Conservation (phyloP, 164 flowering plant species). For the Berberis thunbergii region DNA sequence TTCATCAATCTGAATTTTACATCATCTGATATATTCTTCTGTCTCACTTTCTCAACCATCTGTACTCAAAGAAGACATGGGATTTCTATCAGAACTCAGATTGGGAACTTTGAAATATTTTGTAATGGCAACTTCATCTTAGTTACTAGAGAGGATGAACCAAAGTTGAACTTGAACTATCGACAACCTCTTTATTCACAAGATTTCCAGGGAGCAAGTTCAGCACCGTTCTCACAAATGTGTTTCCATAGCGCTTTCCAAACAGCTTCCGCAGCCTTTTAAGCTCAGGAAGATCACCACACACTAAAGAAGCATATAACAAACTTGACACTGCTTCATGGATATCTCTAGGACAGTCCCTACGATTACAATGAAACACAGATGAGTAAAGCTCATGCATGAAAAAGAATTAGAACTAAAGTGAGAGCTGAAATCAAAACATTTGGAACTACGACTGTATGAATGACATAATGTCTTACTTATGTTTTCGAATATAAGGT, state of each 20-base stretch:
- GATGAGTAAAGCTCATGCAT: too few species aligned
- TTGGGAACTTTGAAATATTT: too few species aligned
- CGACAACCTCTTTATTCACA: slow-evolving; percentile 26
- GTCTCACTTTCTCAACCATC: slow-evolving; percentile 32
- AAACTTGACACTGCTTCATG: slow-evolving; percentile 81
- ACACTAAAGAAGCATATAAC: slow-evolving; percentile 70
- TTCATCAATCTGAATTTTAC: slow-evolving; percentile 44
- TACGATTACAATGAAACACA: slow-evolving; percentile 9
- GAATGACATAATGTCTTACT: slow-evolving; percentile 21
- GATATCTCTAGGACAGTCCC: slow-evolving; percentile 76
- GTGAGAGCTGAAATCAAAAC: too few species aligned
- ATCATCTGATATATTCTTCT: slow-evolving; percentile 39
- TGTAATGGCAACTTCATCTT: too few species aligned
- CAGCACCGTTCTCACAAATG: slow-evolving; percentile 35
- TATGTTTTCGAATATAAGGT: slow-evolving; percentile 60
- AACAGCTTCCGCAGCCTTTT: slow-evolving; percentile 47
- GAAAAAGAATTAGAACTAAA: too few species aligned
- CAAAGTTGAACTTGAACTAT: neutral
- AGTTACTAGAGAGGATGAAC: too few species aligned
- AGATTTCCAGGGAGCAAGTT: slow-evolving; percentile 60
- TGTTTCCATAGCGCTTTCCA: slow-evolving; percentile 60
- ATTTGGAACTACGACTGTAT: neutral
- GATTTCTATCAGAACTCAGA: too few species aligned
- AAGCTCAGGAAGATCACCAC: slow-evolving; percentile 85
- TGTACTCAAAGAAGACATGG: neutral